A percentile compares a stretch with the other conserved stretches of the same genome.
Conservation (phyloP, 208 protist genomes). For the Wallacemonas sp. region DNA sequence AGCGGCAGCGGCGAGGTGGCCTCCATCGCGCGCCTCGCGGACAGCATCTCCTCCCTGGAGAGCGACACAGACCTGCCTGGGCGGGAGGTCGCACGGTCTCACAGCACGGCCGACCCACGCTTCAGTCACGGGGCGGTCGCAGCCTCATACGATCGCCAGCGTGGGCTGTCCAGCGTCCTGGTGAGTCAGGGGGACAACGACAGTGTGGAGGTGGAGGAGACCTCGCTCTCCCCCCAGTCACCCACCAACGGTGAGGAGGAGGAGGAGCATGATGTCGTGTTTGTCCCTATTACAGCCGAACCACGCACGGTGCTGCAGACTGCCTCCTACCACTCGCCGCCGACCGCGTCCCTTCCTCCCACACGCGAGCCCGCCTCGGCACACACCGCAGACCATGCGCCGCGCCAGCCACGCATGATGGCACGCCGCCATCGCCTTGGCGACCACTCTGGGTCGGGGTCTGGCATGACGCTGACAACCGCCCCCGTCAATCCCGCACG, state of each 20-base stretch:
- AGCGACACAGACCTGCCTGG: neutral
- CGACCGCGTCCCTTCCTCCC: neutral
- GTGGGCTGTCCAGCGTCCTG: slow-evolving; percentile 8
- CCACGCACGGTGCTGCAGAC: slow-evolving; percentile 17
- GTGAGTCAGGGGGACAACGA: slow-evolving; percentile 11
- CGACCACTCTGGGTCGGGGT: too few relatives aligned
- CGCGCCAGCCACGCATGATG: neutral
- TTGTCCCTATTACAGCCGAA: neutral
- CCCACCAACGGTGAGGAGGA: neutral
- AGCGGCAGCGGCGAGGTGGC: too few relatives aligned
- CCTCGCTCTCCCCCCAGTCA: neutral
- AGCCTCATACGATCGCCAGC: slow-evolving; percentile 9
- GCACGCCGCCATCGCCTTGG: too few relatives aligned
- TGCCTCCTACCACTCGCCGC: slow-evolving; percentile 25
- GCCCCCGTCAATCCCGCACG: neutral
- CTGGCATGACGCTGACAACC: too few relatives aligned
- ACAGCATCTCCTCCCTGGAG: slow-evolving; percentile 12
- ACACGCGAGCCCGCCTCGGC: neutral
- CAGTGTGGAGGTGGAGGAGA: neutral
- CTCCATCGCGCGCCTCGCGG: too few relatives aligned
- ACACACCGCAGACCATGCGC: neutral
- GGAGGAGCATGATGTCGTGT: neutral
- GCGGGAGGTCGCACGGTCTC: neutral
- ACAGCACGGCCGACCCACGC: neutral
- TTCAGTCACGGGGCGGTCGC: slow-evolving; percentile 2